These are phyloP conservation scores for Parsonsia alboflavescens DNA, from an alignment of 257 asterid species.

Conservation along the genomic window DNA sequence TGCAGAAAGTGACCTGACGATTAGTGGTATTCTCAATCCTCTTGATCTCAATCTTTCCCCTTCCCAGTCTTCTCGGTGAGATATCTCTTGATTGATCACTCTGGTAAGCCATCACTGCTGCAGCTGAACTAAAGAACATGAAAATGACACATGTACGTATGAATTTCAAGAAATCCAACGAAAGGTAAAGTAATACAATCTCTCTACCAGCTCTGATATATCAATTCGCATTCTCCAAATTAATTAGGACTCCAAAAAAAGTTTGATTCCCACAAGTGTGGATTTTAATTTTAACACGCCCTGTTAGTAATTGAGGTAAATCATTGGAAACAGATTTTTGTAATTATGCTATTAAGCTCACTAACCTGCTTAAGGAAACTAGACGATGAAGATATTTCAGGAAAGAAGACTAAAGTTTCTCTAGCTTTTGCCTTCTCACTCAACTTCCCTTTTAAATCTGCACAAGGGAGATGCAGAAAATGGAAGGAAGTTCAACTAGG, in stretches of 20 bases:
- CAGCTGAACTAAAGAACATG: slow-evolving; percentile 4
- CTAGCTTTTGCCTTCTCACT: slow-evolving; percentile 24
- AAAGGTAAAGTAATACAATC: not conserved
- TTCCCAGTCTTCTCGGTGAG: slow-evolving; percentile 62
- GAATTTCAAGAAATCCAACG: too few relatives aligned
- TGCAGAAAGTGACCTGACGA: slow-evolving; percentile 95
- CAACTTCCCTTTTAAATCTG: slow-evolving; percentile 23
- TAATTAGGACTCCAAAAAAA: not conserved
- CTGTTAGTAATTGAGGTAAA: not conserved
- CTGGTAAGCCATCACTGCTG: slow-evolving; percentile 47
- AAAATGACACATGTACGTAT: not conserved
- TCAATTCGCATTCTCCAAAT: not conserved
- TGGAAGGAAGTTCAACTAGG: slow-evolving; percentile 36
- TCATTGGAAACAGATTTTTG: not conserved
- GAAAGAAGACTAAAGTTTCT: slow-evolving; percentile 18
- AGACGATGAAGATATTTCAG: slow-evolving; percentile 15
- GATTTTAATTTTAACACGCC: too few relatives aligned
- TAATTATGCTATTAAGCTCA: not conserved
- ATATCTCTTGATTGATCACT: slow-evolving; percentile 62
- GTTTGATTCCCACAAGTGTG: not conserved
- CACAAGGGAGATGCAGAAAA: slow-evolving; percentile 36
- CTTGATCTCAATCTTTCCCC: slow-evolving; percentile 92
- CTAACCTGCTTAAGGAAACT: slow-evolving; percentile 27
- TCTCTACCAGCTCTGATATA: not conserved
- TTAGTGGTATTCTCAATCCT: slow-evolving; percentile 95